Percentiles rank a stretch among this genome's conserved stretches.
Conservation (phyloP, 2,329 filamentous ascomycete species). For the Lachnellula arida region DNA sequence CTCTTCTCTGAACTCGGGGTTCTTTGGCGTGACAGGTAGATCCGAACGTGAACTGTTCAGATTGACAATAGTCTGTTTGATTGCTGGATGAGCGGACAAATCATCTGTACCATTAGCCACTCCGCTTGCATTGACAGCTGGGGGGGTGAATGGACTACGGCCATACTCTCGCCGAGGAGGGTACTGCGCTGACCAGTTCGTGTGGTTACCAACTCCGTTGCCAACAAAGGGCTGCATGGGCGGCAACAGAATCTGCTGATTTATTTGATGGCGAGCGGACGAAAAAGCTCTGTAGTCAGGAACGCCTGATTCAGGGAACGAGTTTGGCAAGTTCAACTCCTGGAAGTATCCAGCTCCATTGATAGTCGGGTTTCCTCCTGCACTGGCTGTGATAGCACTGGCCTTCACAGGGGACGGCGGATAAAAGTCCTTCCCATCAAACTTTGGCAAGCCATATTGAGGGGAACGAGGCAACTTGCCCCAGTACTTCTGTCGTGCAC, state of each 20-base stretch:
- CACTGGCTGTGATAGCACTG: neutral
- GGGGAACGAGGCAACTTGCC: conserved; percentile 48
- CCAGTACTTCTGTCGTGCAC: conserved; percentile 58
- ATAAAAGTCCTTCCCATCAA: conserved; percentile 62
- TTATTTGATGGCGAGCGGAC: neutral
- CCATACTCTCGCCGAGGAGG: neutral
- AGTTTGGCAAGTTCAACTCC: conserved; percentile 3
- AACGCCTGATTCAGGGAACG: conserved; percentile 14
- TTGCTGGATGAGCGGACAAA: conserved; percentile 4
- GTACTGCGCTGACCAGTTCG: neutral
- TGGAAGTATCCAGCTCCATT: neutral
- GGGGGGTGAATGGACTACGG: neutral
- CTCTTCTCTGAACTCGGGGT: neutral
- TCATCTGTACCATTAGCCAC: conserved; percentile 3
- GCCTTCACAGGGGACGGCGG: conserved; percentile 49
- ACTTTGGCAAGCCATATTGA: conserved; percentile 52
- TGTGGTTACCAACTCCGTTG: neutral
- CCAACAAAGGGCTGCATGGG: neutral
- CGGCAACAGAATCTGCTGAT: neutral
- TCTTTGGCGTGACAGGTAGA: conserved; percentile 7
- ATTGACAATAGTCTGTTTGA: neutral
- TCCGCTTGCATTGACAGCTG: neutral
- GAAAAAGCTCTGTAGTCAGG: conserved; percentile 7
- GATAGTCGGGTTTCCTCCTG: neutral
- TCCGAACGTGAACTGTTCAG: neutral